Evolutionary conservation across 768 basidiomycete species (phyloP).

Genomic region (Lactarius akahatsu): DNA sequence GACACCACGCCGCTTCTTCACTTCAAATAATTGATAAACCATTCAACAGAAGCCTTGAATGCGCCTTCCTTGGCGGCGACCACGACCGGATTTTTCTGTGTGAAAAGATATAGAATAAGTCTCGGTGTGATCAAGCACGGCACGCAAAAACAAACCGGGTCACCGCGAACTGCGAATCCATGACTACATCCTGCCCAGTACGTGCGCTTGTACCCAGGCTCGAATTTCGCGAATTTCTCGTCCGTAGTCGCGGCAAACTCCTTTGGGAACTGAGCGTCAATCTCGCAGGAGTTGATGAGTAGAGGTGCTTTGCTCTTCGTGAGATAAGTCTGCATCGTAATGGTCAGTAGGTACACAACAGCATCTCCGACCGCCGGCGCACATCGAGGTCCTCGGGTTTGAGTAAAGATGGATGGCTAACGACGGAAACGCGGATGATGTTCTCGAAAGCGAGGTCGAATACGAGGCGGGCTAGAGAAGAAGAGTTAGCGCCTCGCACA

Average conservation of each 20-base stretch:
- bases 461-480: constrained; percentile 17
- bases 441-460: constrained; percentile 45
- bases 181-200: constrained; percentile 43
- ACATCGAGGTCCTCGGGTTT: constrained; percentile 43
- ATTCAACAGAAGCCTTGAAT: constrained; percentile 41
- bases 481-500: no score
- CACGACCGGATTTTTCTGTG: constrained; percentile 33
- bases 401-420: constrained; percentile 50
- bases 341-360: background rate
- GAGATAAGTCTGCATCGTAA: constrained; percentile 36
- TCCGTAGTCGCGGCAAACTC: constrained; percentile 39
- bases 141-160: constrained; percentile 29
- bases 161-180: constrained; percentile 46
- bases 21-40: constrained; percentile 37
- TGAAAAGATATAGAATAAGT: constrained; percentile 17
- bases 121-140: background rate
- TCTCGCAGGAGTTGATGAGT: constrained; percentile 44
- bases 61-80: constrained; percentile 44
- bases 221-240: constrained; percentile 41
- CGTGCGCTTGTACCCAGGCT: constrained; percentile 40
- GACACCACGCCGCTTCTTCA: background rate
- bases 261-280: constrained; percentile 37
- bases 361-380: constrained; percentile 1
- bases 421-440: constrained; percentile 40
- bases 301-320: constrained; percentile 40